A percentile compares a stretch with the other conserved stretches of the same genome.
Conservation (phyloP, 257 asterid genomes). For the Schizonepeta tenuifolia region DNA sequence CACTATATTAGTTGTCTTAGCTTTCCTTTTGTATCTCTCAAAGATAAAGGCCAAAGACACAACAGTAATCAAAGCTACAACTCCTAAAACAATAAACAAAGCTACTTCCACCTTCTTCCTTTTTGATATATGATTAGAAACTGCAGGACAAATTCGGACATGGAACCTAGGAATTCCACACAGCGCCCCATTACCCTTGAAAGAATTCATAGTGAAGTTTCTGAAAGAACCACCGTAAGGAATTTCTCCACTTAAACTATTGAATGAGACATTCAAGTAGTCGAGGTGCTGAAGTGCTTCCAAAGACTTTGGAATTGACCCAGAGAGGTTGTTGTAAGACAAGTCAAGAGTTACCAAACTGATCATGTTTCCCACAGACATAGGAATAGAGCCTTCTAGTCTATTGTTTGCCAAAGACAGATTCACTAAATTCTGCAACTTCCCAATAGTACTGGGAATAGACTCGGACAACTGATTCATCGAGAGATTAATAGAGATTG, state of each 20-base stretch:
- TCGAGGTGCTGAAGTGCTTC: slow-evolving; percentile 19
- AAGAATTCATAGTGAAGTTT: slow-evolving; percentile 14
- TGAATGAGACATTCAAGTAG: slow-evolving; percentile 39
- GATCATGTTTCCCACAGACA: slow-evolving; percentile 17
- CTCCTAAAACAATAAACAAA: slow-evolving; percentile 26
- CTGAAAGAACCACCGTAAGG: slow-evolving; percentile 38
- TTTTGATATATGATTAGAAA: not conserved
- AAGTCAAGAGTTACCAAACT: slow-evolving; percentile 23
- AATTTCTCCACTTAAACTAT: slow-evolving; percentile 37
- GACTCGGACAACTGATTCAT: slow-evolving; percentile 22
- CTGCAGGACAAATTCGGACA: slow-evolving; percentile 23
- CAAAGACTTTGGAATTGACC: slow-evolving; percentile 35
- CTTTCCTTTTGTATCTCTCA: not conserved
- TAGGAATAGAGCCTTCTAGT: slow-evolving; percentile 25
- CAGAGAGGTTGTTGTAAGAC: slow-evolving; percentile 24
- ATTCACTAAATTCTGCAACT: not conserved
- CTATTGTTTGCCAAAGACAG: slow-evolving; percentile 11
- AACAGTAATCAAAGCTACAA: not conserved
- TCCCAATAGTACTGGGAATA: slow-evolving; percentile 24
- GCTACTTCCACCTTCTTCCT: not conserved
- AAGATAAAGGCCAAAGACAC: not conserved
- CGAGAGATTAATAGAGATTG: slow-evolving; percentile 10
- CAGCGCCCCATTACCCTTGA: not conserved
- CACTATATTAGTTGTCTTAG: not conserved
- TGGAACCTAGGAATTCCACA: slow-evolving; percentile 36